These are phyloP conservation scores for Prillingera fragicola DNA, from an alignment of 1,284 basidiomycete genomes.

Conservation along the genomic window DNA sequence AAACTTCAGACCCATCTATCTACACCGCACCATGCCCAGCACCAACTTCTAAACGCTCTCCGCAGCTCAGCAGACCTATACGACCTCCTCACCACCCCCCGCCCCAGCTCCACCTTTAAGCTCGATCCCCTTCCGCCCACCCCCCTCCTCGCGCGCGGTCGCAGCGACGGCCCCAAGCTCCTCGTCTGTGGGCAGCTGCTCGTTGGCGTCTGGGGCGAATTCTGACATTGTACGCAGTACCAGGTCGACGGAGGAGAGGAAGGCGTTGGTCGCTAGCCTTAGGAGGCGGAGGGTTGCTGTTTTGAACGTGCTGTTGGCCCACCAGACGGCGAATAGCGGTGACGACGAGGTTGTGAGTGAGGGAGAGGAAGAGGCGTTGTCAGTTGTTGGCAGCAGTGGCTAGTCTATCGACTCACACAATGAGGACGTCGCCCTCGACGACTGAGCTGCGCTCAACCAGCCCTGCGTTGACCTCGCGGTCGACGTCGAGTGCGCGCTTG, in stretches of 20 bases:
- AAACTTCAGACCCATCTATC: too few relatives aligned
- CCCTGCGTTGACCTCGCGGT: constrained; percentile 70
- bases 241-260: constrained; percentile 79
- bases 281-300: constrained; percentile 76
- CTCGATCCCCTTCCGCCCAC: constrained; percentile 40
- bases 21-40: too few relatives aligned
- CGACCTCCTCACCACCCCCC: constrained; percentile 40
- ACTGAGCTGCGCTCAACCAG: constrained; percentile 65
- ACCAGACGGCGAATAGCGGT: background rate
- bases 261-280: constrained; percentile 71
- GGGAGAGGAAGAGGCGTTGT: background rate
- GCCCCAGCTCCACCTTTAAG: constrained; percentile 37
- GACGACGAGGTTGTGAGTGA: too few relatives aligned
- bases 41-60: too few relatives aligned
- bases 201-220: constrained; percentile 51
- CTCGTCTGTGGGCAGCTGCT: constrained; percentile 25
- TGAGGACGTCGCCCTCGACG: constrained; percentile 60
- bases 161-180: constrained; percentile 28
- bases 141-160: constrained; percentile 20
- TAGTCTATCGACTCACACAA: constrained; percentile 55
- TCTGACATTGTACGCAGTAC: constrained; percentile 73
- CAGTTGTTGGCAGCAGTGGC: background rate
- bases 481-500: constrained; percentile 74
- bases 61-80: constrained; percentile 6
- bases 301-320: constrained; percentile 28